Conservation (phyloP, 306 rosid species). For the Ochetophila trinervis region DNA sequence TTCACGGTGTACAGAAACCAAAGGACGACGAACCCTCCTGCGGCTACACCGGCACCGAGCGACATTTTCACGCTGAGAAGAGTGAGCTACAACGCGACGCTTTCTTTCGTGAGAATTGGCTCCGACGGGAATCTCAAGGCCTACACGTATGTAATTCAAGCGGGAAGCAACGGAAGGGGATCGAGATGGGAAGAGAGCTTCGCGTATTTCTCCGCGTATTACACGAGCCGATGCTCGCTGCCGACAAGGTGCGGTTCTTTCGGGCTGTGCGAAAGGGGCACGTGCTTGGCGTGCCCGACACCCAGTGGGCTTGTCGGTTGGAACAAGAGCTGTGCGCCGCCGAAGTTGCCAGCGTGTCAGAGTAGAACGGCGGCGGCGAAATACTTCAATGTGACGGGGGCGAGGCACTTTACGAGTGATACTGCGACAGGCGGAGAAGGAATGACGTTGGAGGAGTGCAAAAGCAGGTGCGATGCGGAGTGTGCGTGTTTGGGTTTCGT, state of each 20-base stretch:
- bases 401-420: conserved; percentile 29
- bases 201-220: conserved; percentile 30
- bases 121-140: conserved; percentile 34
- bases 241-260: conserved; percentile 33
- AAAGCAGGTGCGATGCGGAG: conserved; percentile 29
- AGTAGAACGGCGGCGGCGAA: background rate
- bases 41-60: background rate
- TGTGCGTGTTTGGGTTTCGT: conserved; percentile 2
- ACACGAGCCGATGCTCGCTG: conserved; percentile 30
- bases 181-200: conserved; percentile 35
- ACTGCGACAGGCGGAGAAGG: conserved; percentile 27
- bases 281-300: conserved; percentile 39
- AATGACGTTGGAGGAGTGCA: conserved; percentile 27
- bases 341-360: conserved; percentile 24
- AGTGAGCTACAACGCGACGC: conserved; percentile 27
- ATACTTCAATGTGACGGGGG: conserved; percentile 31
- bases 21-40: no score
- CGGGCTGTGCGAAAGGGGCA: conserved; percentile 25
- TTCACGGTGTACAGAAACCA: background rate
- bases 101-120: conserved; percentile 28
- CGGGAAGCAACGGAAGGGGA: background rate
- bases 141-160: conserved; percentile 27
- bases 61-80: conserved; percentile 11
- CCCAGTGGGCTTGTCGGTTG: conserved; percentile 33
- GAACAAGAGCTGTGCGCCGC: conserved; percentile 34